Conservation (phyloP, 495 filamentous ascomycete genomes). For the Tetracladium marchalianum region DNA sequence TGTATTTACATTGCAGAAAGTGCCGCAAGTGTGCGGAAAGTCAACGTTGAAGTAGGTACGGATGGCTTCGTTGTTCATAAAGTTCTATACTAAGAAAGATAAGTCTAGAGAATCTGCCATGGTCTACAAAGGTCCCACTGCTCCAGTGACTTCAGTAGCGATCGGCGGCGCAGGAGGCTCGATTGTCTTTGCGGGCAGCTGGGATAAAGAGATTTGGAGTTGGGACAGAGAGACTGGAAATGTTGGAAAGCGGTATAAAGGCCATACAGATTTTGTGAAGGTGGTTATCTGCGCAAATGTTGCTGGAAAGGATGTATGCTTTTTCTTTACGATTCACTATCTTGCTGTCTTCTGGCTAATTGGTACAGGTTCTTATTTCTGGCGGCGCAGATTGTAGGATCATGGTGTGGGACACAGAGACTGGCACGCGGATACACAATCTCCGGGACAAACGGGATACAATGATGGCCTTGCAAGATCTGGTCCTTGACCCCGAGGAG, state of each 20-base stretch:
- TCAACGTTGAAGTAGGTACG: conserved; percentile 68
- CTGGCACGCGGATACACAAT: conserved; percentile 56
- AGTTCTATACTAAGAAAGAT: background rate
- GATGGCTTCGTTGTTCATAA: conserved; percentile 1
- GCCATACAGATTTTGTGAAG: conserved; percentile 89
- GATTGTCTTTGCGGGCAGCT: conserved; percentile 75
- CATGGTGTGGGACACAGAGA: conserved; percentile 66
- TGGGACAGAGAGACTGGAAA: conserved; percentile 51
- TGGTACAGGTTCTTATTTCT: conserved; percentile 50
- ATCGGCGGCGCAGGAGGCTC: conserved; percentile 45
- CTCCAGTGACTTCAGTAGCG: conserved; percentile 70
- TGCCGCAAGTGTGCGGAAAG: conserved; percentile 60
- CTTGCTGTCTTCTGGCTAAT: background rate
- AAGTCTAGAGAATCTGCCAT: conserved; percentile 19
- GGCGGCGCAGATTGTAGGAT: conserved; percentile 82
- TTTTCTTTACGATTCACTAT: background rate
- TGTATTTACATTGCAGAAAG: conserved; percentile 78
- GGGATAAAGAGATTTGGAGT: conserved; percentile 86
- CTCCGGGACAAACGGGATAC: conserved; percentile 58
- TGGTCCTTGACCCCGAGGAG: conserved; percentile 58
- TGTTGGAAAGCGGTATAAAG: conserved; percentile 44
- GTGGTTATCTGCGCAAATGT: conserved; percentile 48
- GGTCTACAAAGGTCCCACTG: conserved; percentile 61
- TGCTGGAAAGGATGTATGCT: conserved; percentile 42
- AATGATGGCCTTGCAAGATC: conserved; percentile 63